Evolutionary conservation across 257 asterid species (phyloP).

Genomic region (Leonotis leonurus): DNA sequence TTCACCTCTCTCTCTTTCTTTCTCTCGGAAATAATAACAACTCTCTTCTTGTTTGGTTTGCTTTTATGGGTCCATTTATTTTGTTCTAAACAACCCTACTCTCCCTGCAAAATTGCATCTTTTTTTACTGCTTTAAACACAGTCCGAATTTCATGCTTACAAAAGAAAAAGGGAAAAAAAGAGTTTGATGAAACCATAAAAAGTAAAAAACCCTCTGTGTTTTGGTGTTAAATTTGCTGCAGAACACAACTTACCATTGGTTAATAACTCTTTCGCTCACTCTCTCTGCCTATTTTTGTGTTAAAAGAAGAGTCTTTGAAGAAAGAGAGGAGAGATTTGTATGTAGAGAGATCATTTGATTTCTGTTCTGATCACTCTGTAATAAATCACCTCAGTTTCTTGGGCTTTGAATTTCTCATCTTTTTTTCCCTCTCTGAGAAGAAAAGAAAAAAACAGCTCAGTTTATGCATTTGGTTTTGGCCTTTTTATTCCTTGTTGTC

Average conservation of each 20-base stretch:
- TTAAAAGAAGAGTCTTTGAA: conserved; percentile 30
- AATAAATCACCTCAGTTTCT: not conserved
- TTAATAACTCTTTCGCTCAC: conserved; percentile 15
- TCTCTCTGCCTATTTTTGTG: not conserved
- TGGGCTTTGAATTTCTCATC: too few relatives aligned
- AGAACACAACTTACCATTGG: conserved; percentile 26
- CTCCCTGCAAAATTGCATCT: conserved; percentile 13
- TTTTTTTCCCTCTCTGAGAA: too few relatives aligned
- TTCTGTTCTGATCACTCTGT: too few relatives aligned
- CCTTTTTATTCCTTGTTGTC: conserved; percentile 32
- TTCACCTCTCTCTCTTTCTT: too few relatives aligned
- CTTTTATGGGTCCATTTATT: not conserved
- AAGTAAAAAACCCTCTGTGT: conserved; percentile 26
- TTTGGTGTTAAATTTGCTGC: conserved; percentile 8
- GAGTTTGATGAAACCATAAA: too few relatives aligned
- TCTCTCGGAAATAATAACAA: too few relatives aligned
- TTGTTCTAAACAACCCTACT: conserved; percentile 14
- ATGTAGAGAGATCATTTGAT: conserved; percentile 50
- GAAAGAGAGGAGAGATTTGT: conserved; percentile 28
- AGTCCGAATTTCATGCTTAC: too few relatives aligned
- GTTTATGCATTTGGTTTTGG: conserved; percentile 35
- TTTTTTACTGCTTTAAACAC: not conserved
- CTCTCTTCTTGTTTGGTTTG: too few relatives aligned
- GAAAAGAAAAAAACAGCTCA: conserved; percentile 22
- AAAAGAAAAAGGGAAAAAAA: too few relatives aligned